These are phyloP conservation scores for Gaeumannomyces sp. DNA, from an alignment of 2,329 filamentous ascomycete species.

Conservation along the genomic window DNA sequence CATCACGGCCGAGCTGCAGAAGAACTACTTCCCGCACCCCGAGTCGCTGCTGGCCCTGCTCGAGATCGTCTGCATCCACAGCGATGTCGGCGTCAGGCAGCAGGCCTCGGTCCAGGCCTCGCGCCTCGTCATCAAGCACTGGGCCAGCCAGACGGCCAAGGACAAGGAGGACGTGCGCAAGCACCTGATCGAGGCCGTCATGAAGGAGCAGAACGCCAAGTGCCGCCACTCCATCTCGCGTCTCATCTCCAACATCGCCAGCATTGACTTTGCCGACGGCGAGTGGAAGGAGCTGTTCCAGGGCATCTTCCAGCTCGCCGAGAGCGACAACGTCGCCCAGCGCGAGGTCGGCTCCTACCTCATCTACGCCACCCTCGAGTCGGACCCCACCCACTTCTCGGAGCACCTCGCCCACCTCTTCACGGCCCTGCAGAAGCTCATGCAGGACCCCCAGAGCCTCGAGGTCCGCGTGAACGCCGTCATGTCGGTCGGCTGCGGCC, in stretches of 20 bases:
- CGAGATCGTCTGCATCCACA: conserved; percentile 78
- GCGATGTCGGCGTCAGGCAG: conserved; percentile 69
- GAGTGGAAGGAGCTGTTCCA: conserved; percentile 79
- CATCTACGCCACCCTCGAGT: conserved; percentile 85
- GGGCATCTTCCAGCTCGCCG: conserved; percentile 72
- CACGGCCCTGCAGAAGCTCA: conserved; percentile 75
- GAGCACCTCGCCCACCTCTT: conserved; percentile 78
- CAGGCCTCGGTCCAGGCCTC: conserved; percentile 86
- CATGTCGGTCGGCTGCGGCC: conserved; percentile 79
- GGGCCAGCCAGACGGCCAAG: conserved; percentile 64
- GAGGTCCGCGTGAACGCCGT: conserved; percentile 95
- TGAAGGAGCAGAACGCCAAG: conserved; percentile 70
- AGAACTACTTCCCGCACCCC: conserved; percentile 84
- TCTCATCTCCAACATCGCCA: conserved; percentile 80
- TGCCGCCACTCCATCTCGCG: conserved; percentile 83
- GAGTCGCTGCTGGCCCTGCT: conserved; percentile 80
- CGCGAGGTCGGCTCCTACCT: conserved; percentile 91
- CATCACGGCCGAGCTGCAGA: conserved; percentile 83
- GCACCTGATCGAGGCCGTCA: conserved; percentile 74
- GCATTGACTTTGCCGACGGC: conserved; percentile 78
- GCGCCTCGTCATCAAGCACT: conserved; percentile 79
- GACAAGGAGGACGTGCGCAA: conserved; percentile 78
- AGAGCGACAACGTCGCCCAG: conserved; percentile 66
- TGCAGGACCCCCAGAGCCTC: conserved; percentile 82
- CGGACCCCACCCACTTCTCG: conserved; percentile 75